These are phyloP conservation scores for Hortaea werneckii DNA, from an alignment of 2,329 filamentous ascomycete genomes.

Conservation along the genomic window DNA sequence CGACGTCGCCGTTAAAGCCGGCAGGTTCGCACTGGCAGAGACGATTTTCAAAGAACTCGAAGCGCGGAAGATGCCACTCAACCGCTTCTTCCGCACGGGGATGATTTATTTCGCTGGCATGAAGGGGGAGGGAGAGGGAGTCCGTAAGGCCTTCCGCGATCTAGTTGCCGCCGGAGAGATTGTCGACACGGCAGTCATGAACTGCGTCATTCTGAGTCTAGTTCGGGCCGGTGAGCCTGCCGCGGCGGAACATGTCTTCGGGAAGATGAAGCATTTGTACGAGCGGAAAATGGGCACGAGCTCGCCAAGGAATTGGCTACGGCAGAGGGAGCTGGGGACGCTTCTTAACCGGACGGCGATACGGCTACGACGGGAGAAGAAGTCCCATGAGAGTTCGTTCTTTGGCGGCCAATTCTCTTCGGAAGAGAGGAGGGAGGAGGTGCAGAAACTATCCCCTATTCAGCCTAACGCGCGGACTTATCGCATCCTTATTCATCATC, in stretches of 20 bases:
- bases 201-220: slow-evolving; percentile 73
- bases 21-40: slow-evolving; percentile 74
- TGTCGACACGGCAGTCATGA: slow-evolving; percentile 77
- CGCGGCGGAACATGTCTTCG: slow-evolving; percentile 71
- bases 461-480: slow-evolving; percentile 71
- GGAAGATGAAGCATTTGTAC: slow-evolving; percentile 65
- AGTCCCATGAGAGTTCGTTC: slow-evolving; percentile 35
- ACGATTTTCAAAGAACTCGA: slow-evolving; percentile 77
- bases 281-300: slow-evolving; percentile 23
- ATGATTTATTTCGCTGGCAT: slow-evolving; percentile 78
- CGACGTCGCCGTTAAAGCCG: slow-evolving; percentile 74
- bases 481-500: slow-evolving; percentile 66
- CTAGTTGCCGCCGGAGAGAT: slow-evolving; percentile 80
- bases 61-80: slow-evolving; percentile 54
- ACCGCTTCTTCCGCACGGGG: slow-evolving; percentile 71
- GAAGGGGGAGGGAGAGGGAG: slow-evolving; percentile 58
- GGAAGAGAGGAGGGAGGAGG: slow-evolving; percentile 28
- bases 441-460: slow-evolving; percentile 58
- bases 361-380: slow-evolving; percentile 36
- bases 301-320: slow-evolving; percentile 27
- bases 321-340: slow-evolving; percentile 34
- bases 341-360: slow-evolving; percentile 37
- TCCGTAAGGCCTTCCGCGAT: slow-evolving; percentile 67
- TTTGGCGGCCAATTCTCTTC: slow-evolving; percentile 18
- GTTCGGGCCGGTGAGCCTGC: slow-evolving; percentile 64